These are phyloP conservation scores for Plasmodium gaboni DNA, from an alignment of 169 alveolate species.

Conservation along the genomic window DNA sequence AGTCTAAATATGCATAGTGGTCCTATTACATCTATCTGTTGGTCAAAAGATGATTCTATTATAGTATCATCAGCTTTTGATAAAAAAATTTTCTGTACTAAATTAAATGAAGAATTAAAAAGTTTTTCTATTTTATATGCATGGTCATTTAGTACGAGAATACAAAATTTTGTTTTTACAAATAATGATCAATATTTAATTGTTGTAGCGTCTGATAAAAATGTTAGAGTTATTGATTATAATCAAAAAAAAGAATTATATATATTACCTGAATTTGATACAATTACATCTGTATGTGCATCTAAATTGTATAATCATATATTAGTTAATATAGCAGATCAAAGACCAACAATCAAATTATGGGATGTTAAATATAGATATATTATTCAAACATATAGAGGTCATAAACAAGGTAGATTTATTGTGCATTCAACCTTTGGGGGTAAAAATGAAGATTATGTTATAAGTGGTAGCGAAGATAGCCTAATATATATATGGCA, in stretches of 20 bases:
- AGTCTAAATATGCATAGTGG: conserved; percentile 79
- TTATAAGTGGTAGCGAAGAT: conserved; percentile 91
- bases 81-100: conserved; percentile 77
- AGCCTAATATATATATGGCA: conserved; percentile 91
- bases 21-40: conserved; percentile 74
- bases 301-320: conserved; percentile 81
- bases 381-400: conserved; percentile 87
- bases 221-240: conserved; percentile 80
- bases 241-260: conserved; percentile 53
- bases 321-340: conserved; percentile 84
- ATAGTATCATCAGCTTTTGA: conserved; percentile 81
- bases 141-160: conserved; percentile 79
- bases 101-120: conserved; percentile 65
- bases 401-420: conserved; percentile 89
- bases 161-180: conserved; percentile 78
- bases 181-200: conserved; percentile 80
- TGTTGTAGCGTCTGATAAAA: conserved; percentile 80
- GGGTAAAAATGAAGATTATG: conserved; percentile 87
- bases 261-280: conserved; percentile 82
- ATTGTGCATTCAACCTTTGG: conserved; percentile 89
- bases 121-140: conserved; percentile 65
- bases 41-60: conserved; percentile 79
- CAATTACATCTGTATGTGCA: conserved; percentile 80
- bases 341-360: conserved; percentile 83
- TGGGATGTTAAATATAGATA: conserved; percentile 86